Percentiles rank a stretch among this genome's conserved stretches.
Conservation (phyloP, 208 protist genomes). For the Wallacemonas sp. region DNA sequence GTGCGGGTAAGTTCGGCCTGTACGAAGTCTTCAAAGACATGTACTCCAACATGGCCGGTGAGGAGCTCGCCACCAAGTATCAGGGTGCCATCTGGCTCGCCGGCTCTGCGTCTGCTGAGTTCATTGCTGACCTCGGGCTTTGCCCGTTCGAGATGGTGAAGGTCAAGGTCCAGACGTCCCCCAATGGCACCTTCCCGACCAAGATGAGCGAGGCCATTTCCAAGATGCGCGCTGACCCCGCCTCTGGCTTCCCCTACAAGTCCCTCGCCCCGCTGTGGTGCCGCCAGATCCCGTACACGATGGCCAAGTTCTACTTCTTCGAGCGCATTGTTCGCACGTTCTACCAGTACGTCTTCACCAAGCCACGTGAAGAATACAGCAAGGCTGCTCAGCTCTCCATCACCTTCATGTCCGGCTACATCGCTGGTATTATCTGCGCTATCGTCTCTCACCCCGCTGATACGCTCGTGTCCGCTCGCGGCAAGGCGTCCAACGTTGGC, state of each 20-base stretch:
- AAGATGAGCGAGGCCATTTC: slow-evolving; percentile 60
- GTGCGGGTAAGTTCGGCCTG: slow-evolving; percentile 93
- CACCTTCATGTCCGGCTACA: slow-evolving; percentile 94
- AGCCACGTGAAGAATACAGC: slow-evolving; percentile 83
- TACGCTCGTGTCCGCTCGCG: slow-evolving; percentile 92
- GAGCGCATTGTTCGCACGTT: slow-evolving; percentile 84
- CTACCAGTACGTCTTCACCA: slow-evolving; percentile 90
- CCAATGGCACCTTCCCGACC: slow-evolving; percentile 81
- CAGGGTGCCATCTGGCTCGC: slow-evolving; percentile 86
- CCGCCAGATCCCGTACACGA: slow-evolving; percentile 96
- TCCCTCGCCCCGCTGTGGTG: slow-evolving; percentile 91
- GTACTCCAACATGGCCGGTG: slow-evolving; percentile 84
- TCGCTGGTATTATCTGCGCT: slow-evolving; percentile 94
- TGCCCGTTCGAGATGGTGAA: slow-evolving; percentile 96
- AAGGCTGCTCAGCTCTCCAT: slow-evolving; percentile 90
- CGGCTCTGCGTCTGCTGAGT: slow-evolving; percentile 94
- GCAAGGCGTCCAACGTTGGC: slow-evolving; percentile 83
- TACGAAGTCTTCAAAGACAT: slow-evolving; percentile 96
- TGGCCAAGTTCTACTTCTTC: slow-evolving; percentile 95
- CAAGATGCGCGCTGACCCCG: slow-evolving; percentile 67
- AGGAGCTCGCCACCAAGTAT: slow-evolving; percentile 78
- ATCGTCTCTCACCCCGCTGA: slow-evolving; percentile 97
- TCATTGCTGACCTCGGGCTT: slow-evolving; percentile 95
- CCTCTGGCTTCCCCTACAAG: slow-evolving; percentile 88
- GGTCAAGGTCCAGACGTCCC: slow-evolving; percentile 92